A percentile compares a stretch with the other conserved stretches of the same genome.
Evolutionary conservation across 2,329 filamentous ascomycete species (phyloP).

Genomic region (Xylaria polymorpha): DNA sequence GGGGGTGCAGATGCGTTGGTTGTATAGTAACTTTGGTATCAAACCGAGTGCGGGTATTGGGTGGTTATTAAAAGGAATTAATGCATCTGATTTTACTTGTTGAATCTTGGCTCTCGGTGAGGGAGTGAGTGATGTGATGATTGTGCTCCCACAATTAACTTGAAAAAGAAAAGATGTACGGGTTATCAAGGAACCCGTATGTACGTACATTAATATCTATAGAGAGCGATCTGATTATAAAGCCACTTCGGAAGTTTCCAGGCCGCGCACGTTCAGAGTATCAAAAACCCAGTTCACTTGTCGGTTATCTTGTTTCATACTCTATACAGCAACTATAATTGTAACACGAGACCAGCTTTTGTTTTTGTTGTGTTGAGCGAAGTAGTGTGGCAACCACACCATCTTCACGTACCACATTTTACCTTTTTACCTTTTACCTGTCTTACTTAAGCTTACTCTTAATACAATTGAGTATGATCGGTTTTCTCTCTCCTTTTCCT

Average conservation of each 20-base stretch:
- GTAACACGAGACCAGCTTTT: no score
- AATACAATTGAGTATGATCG: no score
- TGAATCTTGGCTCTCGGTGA: not conserved
- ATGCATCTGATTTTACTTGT: conserved; percentile 23
- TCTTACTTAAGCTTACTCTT: no score
- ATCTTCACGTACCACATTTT: not conserved
- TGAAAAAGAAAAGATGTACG: not conserved
- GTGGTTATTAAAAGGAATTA: conserved; percentile 23
- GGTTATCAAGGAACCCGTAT: not conserved
- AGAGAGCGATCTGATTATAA: not conserved
- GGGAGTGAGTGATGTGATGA: not conserved
- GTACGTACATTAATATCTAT: not conserved
- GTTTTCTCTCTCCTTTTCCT: no score
- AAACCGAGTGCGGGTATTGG: conserved; percentile 17
- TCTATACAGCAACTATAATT: no score
- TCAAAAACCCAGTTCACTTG: not conserved
- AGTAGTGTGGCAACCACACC: not conserved
- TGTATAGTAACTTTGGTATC: conserved; percentile 31
- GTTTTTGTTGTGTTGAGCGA: no score
- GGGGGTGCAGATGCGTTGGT: conserved; percentile 13
- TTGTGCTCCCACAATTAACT: not conserved
- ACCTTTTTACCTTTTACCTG: no score
- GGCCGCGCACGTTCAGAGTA: not conserved
- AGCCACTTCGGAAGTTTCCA: not conserved
- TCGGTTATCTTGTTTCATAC: no score